Conservation (phyloP, 108 stramenopile genomes). For the Skeletonema tropicum region DNA sequence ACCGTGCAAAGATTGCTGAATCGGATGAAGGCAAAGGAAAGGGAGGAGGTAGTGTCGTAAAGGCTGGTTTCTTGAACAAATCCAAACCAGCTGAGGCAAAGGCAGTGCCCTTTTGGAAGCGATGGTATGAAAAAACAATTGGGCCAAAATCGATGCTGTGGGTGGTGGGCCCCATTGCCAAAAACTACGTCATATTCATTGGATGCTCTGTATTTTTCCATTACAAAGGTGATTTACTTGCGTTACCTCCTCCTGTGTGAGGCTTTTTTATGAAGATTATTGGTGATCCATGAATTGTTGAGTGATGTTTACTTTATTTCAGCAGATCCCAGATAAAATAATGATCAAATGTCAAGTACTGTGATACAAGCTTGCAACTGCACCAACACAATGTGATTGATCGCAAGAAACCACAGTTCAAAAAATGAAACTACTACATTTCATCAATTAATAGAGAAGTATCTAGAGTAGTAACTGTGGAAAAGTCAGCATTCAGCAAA, state of each 20-base stretch:
- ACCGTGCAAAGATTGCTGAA: slow-evolving; percentile 43
- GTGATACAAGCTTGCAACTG: too few species aligned
- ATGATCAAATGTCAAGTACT: too few species aligned
- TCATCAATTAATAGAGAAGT: too few species aligned
- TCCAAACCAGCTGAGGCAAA: slow-evolving; percentile 19
- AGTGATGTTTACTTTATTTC: too few species aligned
- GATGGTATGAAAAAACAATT: slow-evolving; percentile 62
- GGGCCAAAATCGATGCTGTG: slow-evolving; percentile 78
- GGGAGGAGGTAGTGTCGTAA: slow-evolving; percentile 59
- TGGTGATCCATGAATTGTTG: not conserved
- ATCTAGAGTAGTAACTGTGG: too few species aligned
- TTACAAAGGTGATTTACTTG: slow-evolving; percentile 73
- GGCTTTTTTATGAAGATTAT: not conserved
- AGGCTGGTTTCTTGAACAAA: slow-evolving; percentile 83
- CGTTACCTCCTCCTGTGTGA: slow-evolving; percentile 86
- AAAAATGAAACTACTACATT: too few species aligned
- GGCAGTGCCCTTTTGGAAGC: slow-evolving; percentile 41
- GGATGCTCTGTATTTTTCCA: slow-evolving; percentile 68
- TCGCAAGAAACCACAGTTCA: too few species aligned
- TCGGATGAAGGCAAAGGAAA: slow-evolving; percentile 23
- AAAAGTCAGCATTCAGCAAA: not conserved
- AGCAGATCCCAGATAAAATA: too few species aligned
- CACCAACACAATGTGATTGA: too few species aligned
- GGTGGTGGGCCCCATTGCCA: slow-evolving; percentile 60
- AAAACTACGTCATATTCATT: slow-evolving; percentile 82